Percentiles rank a stretch among this genome's conserved stretches.
Evolutionary conservation across 2,329 filamentous ascomycete species (phyloP).

Genomic region (Botryotinia globosa): DNA sequence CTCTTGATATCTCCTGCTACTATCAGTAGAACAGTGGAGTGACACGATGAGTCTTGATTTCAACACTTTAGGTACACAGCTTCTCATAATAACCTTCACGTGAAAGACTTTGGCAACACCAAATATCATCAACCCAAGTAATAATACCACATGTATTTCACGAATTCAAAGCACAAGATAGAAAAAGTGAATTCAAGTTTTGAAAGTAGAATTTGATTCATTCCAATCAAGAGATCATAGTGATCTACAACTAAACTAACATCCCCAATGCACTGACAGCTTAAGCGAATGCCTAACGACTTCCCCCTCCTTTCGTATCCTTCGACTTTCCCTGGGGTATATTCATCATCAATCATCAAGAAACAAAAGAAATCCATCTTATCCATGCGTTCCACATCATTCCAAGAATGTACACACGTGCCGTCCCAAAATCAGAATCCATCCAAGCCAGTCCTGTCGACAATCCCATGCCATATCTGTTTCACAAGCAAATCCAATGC

Average conservation of each 20-base stretch:
- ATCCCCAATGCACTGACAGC: not conserved
- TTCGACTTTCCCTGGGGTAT: not conserved
- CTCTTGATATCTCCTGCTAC: not conserved
- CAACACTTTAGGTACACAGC: not conserved
- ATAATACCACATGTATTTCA: not conserved
- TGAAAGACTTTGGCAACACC: not conserved
- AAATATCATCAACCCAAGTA: not conserved
- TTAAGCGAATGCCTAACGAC: not conserved
- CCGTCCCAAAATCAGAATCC: not conserved
- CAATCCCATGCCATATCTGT: not conserved
- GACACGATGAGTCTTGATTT: not conserved
- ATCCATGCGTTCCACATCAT: not conserved
- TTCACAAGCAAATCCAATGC: not conserved
- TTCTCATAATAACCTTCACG: not conserved
- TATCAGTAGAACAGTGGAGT: not conserved
- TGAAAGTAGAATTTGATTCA: not conserved
- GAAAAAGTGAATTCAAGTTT: too few species aligned
- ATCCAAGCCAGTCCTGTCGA: not conserved
- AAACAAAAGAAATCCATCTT: not conserved
- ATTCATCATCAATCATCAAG: constrained; percentile 13
- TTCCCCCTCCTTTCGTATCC: not conserved
- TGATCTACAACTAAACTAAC: not conserved
- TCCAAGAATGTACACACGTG: not conserved
- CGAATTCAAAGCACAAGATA: not conserved
- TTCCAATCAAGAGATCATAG: not conserved